Evolutionary conservation across 148 eudicot species (phyloP), one percentile per base, ranked within the genome.

Genomic region (Rhododendron williamsianum): DNA sequence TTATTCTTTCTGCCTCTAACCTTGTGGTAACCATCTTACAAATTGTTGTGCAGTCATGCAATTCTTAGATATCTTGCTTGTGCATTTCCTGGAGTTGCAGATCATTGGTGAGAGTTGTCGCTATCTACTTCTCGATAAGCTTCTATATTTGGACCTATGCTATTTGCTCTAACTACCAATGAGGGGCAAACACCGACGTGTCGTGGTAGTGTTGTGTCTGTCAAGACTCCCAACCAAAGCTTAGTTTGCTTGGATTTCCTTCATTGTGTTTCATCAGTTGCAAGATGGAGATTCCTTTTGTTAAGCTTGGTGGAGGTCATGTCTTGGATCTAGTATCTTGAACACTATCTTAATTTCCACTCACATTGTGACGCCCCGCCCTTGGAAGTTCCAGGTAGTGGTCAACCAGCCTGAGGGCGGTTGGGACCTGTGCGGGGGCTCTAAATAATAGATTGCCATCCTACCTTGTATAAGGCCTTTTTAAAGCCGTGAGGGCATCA

Each of bases 11-110:
- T 48, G 41, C 78, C 71, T 86, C 25, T n/a, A 8, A 7, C 51
- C 76, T 33, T 19, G 30, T 82, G 77, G n/a, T 76, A 48, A 43
- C 25, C 81, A 25, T 52, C 51, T 77, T 83, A 76, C 82, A 18
- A 19, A 49, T 63, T 79, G 48, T 41, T 87, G 63, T 90, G 94
- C 96, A 96, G 99, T 79, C 99, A 96, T 89, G 96, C 99, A 78
- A 95, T 96, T 41, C 93, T 96, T 86, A 91, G 91, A 33, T 96
- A 96, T 89, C 90, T 96, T 78, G 88, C 98, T 85, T 89, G 89
- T 85, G 91, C 93, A 79, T 96, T 92, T 88, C 96, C 98, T 74
- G 96, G 96, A 90, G 93, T 96, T 85, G 93, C 98, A 13, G 98
- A 94, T 91, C 98, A 96, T 81, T 96, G 99, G 99, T 96, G 78